These are phyloP conservation scores for Cladophialophora psammophila DNA, from an alignment of 2,329 filamentous ascomycete genomes.

Conservation along the genomic window DNA sequence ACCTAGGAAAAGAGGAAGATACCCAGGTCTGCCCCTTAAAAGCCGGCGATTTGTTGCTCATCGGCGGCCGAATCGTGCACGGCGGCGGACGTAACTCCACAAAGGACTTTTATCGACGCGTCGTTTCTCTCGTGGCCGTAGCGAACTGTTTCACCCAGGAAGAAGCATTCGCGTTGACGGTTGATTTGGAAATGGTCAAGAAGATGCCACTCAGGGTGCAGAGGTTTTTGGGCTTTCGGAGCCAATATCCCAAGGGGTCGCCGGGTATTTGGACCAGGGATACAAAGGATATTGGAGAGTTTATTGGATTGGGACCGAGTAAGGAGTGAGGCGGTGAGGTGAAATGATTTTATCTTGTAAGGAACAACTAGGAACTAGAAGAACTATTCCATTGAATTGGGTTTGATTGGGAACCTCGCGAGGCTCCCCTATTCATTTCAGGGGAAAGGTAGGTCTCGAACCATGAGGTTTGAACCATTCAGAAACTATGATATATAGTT, in stretches of 20 bases:
- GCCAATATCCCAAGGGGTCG: neutral
- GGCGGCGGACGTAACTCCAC: constrained; percentile 36
- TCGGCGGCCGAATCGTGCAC: constrained; percentile 36
- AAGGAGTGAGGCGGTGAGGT: too few relatives aligned
- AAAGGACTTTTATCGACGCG: constrained; percentile 23
- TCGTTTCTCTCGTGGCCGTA: constrained; percentile 30
- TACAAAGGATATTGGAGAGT: too few relatives aligned
- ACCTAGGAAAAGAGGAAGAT: constrained; percentile 19
- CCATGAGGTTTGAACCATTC: too few relatives aligned
- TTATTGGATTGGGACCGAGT: too few relatives aligned
- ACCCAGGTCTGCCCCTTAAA: constrained; percentile 36
- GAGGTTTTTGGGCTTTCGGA: neutral
- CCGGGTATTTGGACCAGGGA: neutral
- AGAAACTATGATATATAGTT: too few relatives aligned
- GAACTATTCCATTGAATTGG: too few relatives aligned
- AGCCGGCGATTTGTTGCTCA: constrained; percentile 33
- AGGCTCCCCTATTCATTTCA: too few relatives aligned
- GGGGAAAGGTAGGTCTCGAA: too few relatives aligned
- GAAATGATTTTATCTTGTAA: too few relatives aligned
- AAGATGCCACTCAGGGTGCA: neutral
- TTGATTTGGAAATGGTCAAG: neutral
- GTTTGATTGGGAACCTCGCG: too few relatives aligned
- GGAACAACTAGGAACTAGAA: too few relatives aligned
- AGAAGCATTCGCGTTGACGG: constrained; percentile 28
- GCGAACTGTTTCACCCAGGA: constrained; percentile 34